phyloP scores from a whole-genome alignment of 176 grass and related monocot species.

The Oryza longistaminata region DNA sequence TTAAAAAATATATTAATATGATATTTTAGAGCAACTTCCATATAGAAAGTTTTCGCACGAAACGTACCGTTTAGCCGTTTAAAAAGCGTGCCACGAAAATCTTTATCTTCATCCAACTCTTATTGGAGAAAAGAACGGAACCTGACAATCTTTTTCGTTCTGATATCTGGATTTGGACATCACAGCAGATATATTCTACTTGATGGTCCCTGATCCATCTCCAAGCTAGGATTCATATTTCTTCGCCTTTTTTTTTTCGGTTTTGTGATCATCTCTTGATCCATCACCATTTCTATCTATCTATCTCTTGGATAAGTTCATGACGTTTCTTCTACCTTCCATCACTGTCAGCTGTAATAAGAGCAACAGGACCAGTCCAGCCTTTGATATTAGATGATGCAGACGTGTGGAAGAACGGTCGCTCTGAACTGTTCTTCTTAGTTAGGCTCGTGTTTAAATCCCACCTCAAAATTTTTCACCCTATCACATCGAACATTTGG shows the following conservation, averaged over 20 bases:
- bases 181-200: background rate
- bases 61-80: no score
- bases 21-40: no score
- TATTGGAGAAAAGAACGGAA: no score
- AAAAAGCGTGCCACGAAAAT: no score
- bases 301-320: constrained; percentile 4
- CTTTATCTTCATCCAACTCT: no score
- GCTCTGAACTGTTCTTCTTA: background rate
- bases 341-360: background rate
- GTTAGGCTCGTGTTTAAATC: no score
- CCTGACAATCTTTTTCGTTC: no score
- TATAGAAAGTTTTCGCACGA: no score
- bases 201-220: background rate
- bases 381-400: background rate
- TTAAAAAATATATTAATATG: no score
- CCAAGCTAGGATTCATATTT: background rate
- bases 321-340: constrained; percentile 9
- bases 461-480: no score
- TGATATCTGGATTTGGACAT: background rate
- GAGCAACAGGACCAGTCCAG: background rate
- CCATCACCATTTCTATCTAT: background rate
- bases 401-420: background rate
- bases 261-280: background rate
- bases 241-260: background rate
- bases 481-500: no score